Base-by-base conservation (phyloP, 495 filamentous ascomycete species). In the Penicillium canescens region DNA sequence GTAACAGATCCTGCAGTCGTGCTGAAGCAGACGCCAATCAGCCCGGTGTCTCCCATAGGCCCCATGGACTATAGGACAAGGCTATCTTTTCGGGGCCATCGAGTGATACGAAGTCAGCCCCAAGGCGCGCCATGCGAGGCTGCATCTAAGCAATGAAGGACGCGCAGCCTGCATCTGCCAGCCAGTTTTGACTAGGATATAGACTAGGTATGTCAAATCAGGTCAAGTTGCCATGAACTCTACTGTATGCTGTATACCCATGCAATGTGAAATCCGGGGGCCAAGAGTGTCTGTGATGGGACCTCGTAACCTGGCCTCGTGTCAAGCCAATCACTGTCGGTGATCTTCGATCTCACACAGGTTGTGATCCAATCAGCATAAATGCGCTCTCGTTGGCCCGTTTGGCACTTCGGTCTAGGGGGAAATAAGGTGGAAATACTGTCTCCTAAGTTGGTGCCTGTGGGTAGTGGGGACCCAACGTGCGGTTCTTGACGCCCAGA, bases 181-280 rank as follows among this genome's bases (percentile, higher is more conserved):
- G 28, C 28, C 28, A 4, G 4, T 31, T 31, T 7, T 31, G 6
- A 31, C 28, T 31, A 24, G 23, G 23, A 24, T 24, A 6, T 24
- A 24, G 23, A 24, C 23, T 10, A 31, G 28, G 8, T 7, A 31
- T 31, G 9, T 5, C 28, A 31, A 7, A 31, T 7, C 9, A 31
- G 4, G 8, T 7, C 9, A 16, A 46, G 28, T 57, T 42, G 54
- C 54, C 54, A 57, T 45, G 31, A 54, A 54, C 46, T 50, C 40
- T 51, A 54, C 46, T 50, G 33, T 51, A 47, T 57, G 54, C 43
- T 47, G 54, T 42, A 44, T 20, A 52, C 42, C 41, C 51, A 47
- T 61, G 49, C 54, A 38, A 31, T 28, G 16, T 46, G 39, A 47
- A 46, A 56, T 60, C 60, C 24, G 60, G 60, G 56, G 56, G 47